Percentiles rank a stretch among this genome's conserved stretches.
Conservation (phyloP, 139 green algal species). For the Chlamydomonas sp. region DNA sequence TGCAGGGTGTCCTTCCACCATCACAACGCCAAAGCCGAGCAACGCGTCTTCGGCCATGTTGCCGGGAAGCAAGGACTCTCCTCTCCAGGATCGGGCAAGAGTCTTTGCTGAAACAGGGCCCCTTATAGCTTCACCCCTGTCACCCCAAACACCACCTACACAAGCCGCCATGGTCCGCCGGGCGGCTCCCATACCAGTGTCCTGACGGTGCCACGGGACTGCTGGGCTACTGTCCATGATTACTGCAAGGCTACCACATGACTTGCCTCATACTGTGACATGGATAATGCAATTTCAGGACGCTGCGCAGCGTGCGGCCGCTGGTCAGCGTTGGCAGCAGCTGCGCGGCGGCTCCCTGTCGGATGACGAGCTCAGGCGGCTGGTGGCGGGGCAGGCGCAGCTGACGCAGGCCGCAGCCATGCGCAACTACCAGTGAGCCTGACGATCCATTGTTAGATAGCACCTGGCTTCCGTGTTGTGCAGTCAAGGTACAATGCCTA, state of each 20-base stretch:
- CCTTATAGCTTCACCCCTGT: too few species aligned
- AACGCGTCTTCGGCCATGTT: background rate
- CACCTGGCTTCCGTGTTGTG: too few species aligned
- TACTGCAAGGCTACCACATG: background rate
- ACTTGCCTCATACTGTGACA: background rate
- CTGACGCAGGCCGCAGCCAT: background rate
- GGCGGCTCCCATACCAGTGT: background rate
- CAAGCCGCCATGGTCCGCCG: background rate
- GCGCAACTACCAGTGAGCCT: constrained; percentile 6
- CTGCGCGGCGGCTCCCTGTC: constrained; percentile 6
- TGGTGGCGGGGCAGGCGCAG: background rate
- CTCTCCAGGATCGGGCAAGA: too few species aligned
- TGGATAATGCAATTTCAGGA: background rate
- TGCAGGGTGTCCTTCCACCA: background rate
- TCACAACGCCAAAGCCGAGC: background rate
- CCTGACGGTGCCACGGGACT: background rate
- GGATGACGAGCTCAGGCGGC: background rate
- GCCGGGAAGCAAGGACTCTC: too few species aligned
- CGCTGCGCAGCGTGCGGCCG: background rate
- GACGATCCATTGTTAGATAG: background rate
- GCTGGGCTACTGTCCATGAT: too few species aligned
- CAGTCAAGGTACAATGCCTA: too few species aligned
- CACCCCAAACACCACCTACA: background rate
- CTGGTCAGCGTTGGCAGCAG: constrained; percentile 17
- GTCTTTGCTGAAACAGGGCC: too few species aligned